Conservation (phyloP, 495 filamentous ascomycete genomes). For the Haplographium delicatum region DNA sequence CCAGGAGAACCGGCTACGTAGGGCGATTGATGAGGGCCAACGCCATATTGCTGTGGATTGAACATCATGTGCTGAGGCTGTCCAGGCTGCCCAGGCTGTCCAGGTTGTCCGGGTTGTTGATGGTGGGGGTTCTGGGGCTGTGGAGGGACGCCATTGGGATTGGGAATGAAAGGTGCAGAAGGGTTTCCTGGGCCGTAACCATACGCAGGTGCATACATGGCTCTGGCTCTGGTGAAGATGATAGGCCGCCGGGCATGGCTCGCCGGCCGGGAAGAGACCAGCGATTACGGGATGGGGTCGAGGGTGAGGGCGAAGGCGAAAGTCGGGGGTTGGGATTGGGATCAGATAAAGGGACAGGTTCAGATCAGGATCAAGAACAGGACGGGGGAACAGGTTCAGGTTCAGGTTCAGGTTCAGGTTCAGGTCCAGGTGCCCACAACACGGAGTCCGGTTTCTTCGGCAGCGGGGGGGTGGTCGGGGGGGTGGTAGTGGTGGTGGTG, state of each 20-base stretch:
- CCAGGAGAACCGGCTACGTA: conserved; percentile 16
- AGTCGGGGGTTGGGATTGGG: neutral
- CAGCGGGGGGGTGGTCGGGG: no score
- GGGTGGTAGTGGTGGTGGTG: conserved; percentile 3
- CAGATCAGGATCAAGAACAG: no score
- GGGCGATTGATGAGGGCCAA: conserved; percentile 12
- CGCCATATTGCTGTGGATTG: conserved; percentile 22
- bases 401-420: no score
- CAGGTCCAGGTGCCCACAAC: no score
- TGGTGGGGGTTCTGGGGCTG: conserved; percentile 14
- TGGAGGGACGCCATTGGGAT: conserved; percentile 9
- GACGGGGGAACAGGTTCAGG: no score
- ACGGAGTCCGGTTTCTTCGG: no score
- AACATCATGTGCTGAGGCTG: conserved; percentile 29
- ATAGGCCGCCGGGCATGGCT: neutral
- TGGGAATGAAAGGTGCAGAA: conserved; percentile 13
- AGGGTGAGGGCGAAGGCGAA: neutral
- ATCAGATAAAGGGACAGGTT: neutral
- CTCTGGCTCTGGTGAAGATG: no score
- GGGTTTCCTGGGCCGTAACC: conserved; percentile 18
- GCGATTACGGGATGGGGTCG: neutral
- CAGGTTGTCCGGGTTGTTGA: conserved; percentile 10
- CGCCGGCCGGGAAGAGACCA: neutral
- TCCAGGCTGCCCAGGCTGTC: conserved; percentile 7
- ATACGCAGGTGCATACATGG: conserved; percentile 25